Evolutionary conservation across 2,329 filamentous ascomycete species (phyloP).

Genomic region (Lachnellula occidentalis): DNA sequence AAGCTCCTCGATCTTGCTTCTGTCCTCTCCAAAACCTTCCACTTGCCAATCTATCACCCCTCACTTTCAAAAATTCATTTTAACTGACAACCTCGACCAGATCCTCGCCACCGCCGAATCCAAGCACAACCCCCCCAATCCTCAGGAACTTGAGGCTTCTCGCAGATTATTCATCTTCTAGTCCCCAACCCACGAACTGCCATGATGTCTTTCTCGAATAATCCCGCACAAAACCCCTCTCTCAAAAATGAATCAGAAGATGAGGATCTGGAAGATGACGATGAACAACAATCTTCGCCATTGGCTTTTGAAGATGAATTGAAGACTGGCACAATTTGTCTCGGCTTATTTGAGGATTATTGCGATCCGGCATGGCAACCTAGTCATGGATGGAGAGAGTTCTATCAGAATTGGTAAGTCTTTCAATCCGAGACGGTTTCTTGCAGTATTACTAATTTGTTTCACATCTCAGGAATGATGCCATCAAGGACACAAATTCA

Average conservation of each 20-base stretch:
- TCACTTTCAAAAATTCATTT: too few relatives aligned
- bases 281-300: not conserved
- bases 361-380: not conserved
- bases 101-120: too few relatives aligned
- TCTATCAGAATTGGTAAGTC: not conserved
- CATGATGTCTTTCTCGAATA: too few relatives aligned
- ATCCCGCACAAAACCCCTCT: not conserved
- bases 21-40: too few relatives aligned
- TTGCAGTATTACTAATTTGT: not conserved
- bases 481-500: not conserved
- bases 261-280: not conserved
- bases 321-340: not conserved
- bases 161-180: too few relatives aligned
- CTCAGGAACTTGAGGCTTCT: too few relatives aligned
- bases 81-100: too few relatives aligned
- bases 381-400: not conserved
- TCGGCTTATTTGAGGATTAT: not conserved
- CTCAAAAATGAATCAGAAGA: not conserved
- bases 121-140: too few relatives aligned
- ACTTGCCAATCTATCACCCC: too few relatives aligned
- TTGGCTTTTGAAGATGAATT: not conserved
- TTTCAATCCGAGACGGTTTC: not conserved
- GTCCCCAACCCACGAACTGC: too few relatives aligned
- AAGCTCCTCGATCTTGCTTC: too few relatives aligned
- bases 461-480: not conserved